A percentile compares a stretch with the other conserved stretches of the same genome.
phyloP scores from a whole-genome alignment of 2,329 filamentous ascomycete species.

The Colletotrichum chlorophyti region DNA sequence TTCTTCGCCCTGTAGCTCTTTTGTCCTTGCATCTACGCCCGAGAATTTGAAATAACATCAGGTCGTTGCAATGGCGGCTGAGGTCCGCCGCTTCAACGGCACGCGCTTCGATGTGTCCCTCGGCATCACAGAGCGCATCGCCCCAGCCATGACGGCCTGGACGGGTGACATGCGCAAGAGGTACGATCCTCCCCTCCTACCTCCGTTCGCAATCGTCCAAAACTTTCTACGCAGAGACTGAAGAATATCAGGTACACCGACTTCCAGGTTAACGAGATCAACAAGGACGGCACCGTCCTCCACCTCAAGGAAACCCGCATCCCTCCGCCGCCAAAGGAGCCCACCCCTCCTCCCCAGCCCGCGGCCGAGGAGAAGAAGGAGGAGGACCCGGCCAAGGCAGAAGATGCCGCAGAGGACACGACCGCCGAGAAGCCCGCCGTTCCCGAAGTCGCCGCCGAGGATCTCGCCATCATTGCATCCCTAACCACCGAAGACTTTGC shows the following conservation, averaged over 20 bases:
- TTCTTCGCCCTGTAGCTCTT: neutral
- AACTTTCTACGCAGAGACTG: too few species aligned
- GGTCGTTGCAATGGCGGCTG: neutral
- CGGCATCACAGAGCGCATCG: conserved; percentile 31
- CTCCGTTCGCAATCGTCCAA: neutral
- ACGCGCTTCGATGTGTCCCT: conserved; percentile 27
- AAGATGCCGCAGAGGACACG: conserved; percentile 23
- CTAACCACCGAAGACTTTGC: conserved; percentile 49
- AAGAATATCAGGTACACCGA: conserved; percentile 87
- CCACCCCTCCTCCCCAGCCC: conserved; percentile 6
- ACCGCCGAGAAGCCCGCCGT: conserved; percentile 37
- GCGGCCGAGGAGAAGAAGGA: conserved; percentile 28
- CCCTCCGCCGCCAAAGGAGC: conserved; percentile 19
- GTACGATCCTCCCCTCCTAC: neutral
- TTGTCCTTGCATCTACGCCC: neutral
- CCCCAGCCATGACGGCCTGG: conserved; percentile 28
- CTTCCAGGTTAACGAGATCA: conserved; percentile 91
- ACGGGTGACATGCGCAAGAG: conserved; percentile 30
- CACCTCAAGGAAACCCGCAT: conserved; percentile 59
- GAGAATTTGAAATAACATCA: neutral
- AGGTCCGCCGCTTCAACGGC: conserved; percentile 19
- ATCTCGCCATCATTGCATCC: conserved; percentile 43
- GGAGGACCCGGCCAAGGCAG: conserved; percentile 26
- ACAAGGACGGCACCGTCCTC: conserved; percentile 75
- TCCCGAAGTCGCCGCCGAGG: conserved; percentile 35